A percentile compares a stretch with the other conserved stretches of the same genome.
These are phyloP conservation scores for Setaria viridis DNA, from an alignment of 202 grass and related monocot genomes.

Conservation along the genomic window DNA sequence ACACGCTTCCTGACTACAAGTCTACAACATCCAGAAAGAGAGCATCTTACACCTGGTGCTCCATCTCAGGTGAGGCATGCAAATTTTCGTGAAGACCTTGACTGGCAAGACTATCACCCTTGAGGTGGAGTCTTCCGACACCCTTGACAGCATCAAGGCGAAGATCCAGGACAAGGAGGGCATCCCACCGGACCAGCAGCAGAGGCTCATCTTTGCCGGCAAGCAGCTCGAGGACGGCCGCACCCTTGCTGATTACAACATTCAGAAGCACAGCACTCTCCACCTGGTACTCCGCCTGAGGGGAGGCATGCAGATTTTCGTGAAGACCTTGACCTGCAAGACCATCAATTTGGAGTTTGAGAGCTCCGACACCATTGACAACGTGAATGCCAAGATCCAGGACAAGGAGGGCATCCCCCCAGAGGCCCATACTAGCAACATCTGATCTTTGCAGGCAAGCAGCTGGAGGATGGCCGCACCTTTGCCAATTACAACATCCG, in stretches of 20 bases:
- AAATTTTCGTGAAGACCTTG: slow-evolving; percentile 81
- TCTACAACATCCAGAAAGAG: slow-evolving; percentile 74
- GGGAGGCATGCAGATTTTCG: too few relatives aligned
- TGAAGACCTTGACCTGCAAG: too few relatives aligned
- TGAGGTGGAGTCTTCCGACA: slow-evolving; percentile 58
- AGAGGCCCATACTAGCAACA: too few relatives aligned
- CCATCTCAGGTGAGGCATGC: slow-evolving; percentile 61
- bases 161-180: slow-evolving; percentile 79
- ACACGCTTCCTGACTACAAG: slow-evolving; percentile 59
- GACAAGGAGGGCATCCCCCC: slow-evolving; percentile 61
- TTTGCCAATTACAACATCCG: slow-evolving; percentile 51
- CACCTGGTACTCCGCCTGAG: too few relatives aligned
- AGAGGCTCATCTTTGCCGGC: slow-evolving; percentile 61
- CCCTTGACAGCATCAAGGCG: slow-evolving; percentile 63
- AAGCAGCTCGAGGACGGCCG: slow-evolving; percentile 67
- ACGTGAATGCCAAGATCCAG: slow-evolving; percentile 67
- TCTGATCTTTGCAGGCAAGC: too few relatives aligned
- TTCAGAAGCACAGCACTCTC: slow-evolving; percentile 42
- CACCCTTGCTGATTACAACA: slow-evolving; percentile 62
- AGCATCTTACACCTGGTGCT: slow-evolving; percentile 67
- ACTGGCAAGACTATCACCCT: slow-evolving; percentile 79
- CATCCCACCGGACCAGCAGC: neutral
- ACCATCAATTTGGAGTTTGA: too few relatives aligned
- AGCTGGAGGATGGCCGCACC: slow-evolving; percentile 53
- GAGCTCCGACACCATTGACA: slow-evolving; percentile 65